Evolutionary conservation across 2,329 filamentous ascomycete genomes (phyloP).

Genomic region (Cercospora janseana): DNA sequence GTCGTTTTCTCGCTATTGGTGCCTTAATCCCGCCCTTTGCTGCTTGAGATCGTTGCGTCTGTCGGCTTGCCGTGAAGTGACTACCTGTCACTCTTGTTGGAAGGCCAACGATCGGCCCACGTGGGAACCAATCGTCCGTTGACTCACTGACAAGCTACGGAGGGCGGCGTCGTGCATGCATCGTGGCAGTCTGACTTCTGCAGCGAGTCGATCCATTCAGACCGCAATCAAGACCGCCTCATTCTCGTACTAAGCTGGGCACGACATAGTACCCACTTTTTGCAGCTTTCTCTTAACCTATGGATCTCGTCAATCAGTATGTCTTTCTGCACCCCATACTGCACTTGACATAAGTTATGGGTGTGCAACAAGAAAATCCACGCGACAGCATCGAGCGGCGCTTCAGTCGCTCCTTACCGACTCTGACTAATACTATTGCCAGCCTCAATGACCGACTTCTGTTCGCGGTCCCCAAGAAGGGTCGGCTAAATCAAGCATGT

Average conservation of each 20-base stretch:
- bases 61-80: not conserved
- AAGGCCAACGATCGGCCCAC: conserved; percentile 2
- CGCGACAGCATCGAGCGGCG: conserved; percentile 16
- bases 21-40: not conserved
- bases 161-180: conserved; percentile 2
- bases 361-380: conserved; percentile 8
- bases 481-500: conserved; percentile 81
- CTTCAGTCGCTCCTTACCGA: conserved; percentile 33
- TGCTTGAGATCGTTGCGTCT: not conserved
- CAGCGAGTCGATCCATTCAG: not conserved
- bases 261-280: conserved; percentile 9
- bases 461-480: conserved; percentile 99
- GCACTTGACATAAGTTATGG: conserved; percentile 12
- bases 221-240: conserved; percentile 1
- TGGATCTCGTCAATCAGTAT: conserved; percentile 41
- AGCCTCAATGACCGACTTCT: conserved; percentile 90
- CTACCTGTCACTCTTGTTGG: not conserved
- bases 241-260: conserved; percentile 1
- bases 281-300: conserved; percentile 18
- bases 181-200: conserved; percentile 5
- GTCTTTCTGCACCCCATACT: conserved; percentile 16
- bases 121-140: not conserved
- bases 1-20: too few species aligned
- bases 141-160: conserved; percentile 4
- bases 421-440: conserved; percentile 41